phyloP scores from a whole-genome alignment of 495 filamentous ascomycete genomes.

The Aspergillus diversus region DNA sequence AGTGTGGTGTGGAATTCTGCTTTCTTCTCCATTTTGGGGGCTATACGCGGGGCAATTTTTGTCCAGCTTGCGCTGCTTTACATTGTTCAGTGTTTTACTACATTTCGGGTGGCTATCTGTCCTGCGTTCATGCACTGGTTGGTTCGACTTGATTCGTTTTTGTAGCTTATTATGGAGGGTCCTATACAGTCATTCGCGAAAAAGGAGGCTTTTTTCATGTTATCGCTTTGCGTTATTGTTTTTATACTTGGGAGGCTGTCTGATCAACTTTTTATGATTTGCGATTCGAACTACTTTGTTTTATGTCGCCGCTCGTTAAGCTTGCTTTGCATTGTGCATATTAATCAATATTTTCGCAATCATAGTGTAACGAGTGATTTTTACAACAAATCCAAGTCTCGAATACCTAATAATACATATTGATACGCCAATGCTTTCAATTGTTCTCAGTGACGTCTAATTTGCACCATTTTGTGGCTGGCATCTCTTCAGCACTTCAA shows the following conservation, averaged over 20 bases:
- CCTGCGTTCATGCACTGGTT: slow-evolving; percentile 26
- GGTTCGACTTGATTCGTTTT: slow-evolving; percentile 15
- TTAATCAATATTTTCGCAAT: slow-evolving; percentile 11
- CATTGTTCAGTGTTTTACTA: slow-evolving; percentile 25
- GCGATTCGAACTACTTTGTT: slow-evolving; percentile 16
- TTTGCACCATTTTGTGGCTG: no score
- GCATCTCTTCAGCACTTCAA: no score
- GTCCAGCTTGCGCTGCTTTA: slow-evolving; percentile 26
- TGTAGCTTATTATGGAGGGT: slow-evolving; percentile 16
- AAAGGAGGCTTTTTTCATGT: slow-evolving; percentile 27
- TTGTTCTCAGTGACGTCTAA: no score
- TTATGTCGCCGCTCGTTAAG: not conserved
- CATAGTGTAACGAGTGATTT: slow-evolving; percentile 8
- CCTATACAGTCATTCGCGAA: slow-evolving; percentile 27
- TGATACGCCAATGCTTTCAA: no score
- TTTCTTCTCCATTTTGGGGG: slow-evolving; percentile 18
- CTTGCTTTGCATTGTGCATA: slow-evolving; percentile 25
- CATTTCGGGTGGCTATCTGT: slow-evolving; percentile 39
- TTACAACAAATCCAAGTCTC: not conserved
- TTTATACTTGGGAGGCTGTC: slow-evolving; percentile 49
- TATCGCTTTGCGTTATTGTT: slow-evolving; percentile 13
- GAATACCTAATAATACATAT: no score
- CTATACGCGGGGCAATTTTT: slow-evolving; percentile 36
- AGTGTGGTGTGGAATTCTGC: slow-evolving; percentile 30
- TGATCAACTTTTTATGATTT: slow-evolving; percentile 43